phyloP scores from a whole-genome alignment of 371 early-diverging fungal genomes.

The Nematocida sp. region DNA sequence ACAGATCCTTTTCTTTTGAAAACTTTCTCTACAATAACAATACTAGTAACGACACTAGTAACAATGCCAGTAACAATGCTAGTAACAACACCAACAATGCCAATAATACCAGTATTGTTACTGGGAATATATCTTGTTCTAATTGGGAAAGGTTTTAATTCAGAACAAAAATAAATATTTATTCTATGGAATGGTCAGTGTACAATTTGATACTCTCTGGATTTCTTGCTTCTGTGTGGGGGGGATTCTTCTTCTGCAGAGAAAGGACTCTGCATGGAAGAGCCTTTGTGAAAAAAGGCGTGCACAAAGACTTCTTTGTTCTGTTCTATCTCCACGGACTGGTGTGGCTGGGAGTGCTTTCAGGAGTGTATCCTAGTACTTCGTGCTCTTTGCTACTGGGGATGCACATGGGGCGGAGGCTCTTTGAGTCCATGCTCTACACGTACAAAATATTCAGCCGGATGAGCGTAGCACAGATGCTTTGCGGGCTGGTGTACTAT shows the following conservation, averaged over 20 bases:
- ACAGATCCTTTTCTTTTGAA: no score
- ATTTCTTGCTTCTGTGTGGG: neutral
- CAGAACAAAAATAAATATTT: no score
- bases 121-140: no score
- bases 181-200: no score
- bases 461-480: constrained; percentile 11
- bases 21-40: no score
- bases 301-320: constrained; percentile 37
- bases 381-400: neutral
- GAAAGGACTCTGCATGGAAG: constrained; percentile 4
- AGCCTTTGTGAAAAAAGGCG: neutral
- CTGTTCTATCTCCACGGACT: constrained; percentile 38
- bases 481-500: constrained; percentile 27
- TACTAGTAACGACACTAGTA: no score
- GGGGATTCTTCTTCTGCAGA: neutral
- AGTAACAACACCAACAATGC: no score
- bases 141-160: no score
- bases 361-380: neutral
- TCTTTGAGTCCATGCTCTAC: constrained; percentile 33
- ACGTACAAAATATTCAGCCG: constrained; percentile 3
- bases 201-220: no score
- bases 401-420: constrained; percentile 15
- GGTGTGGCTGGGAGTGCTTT: neutral
- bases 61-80: no score
- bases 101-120: no score